Percentiles rank a stretch among this genome's conserved stretches.
phyloP scores from a whole-genome alignment of 116 monocot genomes.

The Cymodocea nodosa region DNA sequence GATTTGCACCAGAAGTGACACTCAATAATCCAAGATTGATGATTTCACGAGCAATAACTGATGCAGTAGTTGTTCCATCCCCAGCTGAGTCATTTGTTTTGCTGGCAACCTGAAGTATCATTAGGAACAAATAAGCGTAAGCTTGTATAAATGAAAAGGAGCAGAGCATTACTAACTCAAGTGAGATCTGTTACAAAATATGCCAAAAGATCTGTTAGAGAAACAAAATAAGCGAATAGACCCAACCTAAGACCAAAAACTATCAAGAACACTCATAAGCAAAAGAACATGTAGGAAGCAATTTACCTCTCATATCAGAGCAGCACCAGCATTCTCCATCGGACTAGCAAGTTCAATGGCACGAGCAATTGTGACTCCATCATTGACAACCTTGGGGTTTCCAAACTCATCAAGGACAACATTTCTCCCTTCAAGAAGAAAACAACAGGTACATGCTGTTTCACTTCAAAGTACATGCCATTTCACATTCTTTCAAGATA shows the following conservation, averaged over 20 bases:
- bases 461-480: not conserved
- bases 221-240: too few species aligned
- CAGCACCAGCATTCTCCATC: conserved; percentile 97
- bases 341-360: conserved; percentile 85
- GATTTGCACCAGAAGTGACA: conserved; percentile 69
- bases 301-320: conserved; percentile 78
- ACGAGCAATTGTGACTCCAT: conserved; percentile 94
- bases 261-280: too few species aligned
- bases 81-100: conserved; percentile 77
- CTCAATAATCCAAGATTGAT: conserved; percentile 55
- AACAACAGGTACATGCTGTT: not conserved
- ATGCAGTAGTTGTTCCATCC: conserved; percentile 83
- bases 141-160: too few species aligned
- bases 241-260: too few species aligned
- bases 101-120: conserved; percentile 61
- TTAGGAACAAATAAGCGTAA: too few species aligned
- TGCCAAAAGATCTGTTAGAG: too few species aligned
- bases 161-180: too few species aligned
- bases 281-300: not conserved
- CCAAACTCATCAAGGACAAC: conserved; percentile 95
- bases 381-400: conserved; percentile 87
- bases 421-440: conserved; percentile 53
- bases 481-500: too few species aligned
- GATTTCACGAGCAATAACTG: conserved; percentile 77
- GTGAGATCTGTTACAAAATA: too few species aligned